These are phyloP conservation scores for Arachnopeziza araneosa DNA, from an alignment of 2,329 filamentous ascomycete genomes.

Conservation along the genomic window DNA sequence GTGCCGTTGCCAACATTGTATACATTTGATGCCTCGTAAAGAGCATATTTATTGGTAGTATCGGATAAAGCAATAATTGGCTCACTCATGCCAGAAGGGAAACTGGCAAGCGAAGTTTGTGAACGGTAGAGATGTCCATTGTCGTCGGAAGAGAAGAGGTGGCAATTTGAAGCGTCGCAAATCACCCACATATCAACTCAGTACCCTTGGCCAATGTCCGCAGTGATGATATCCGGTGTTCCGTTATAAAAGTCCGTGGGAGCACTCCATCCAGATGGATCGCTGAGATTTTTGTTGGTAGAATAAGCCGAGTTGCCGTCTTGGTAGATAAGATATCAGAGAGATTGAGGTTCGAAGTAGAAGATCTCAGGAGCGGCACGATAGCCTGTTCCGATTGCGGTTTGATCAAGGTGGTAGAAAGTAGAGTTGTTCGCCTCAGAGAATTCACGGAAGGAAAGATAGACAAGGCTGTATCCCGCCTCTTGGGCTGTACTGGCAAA, in stretches of 20 bases:
- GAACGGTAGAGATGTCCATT: conserved; percentile 36
- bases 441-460: conserved; percentile 37
- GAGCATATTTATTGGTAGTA: conserved; percentile 20
- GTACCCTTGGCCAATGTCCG: conserved; percentile 33
- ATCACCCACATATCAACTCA: conserved; percentile 42
- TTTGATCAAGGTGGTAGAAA: conserved; percentile 33
- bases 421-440: conserved; percentile 27
- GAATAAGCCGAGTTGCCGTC: conserved; percentile 39
- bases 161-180: conserved; percentile 33
- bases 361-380: conserved; percentile 38
- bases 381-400: conserved; percentile 34
- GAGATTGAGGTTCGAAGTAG: conserved; percentile 36
- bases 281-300: conserved; percentile 36
- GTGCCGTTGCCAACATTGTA: conserved; percentile 28
- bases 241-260: conserved; percentile 33
- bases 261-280: conserved; percentile 36
- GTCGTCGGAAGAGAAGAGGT: conserved; percentile 38
- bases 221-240: conserved; percentile 30
- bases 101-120: conserved; percentile 32
- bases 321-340: conserved; percentile 39
- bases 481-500: conserved; percentile 35
- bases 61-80: conserved; percentile 32
- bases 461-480: conserved; percentile 35
- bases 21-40: conserved; percentile 36
- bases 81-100: conserved; percentile 34